phyloP scores from a whole-genome alignment of 1,284 basidiomycete species.

The Tremellales sp. region DNA sequence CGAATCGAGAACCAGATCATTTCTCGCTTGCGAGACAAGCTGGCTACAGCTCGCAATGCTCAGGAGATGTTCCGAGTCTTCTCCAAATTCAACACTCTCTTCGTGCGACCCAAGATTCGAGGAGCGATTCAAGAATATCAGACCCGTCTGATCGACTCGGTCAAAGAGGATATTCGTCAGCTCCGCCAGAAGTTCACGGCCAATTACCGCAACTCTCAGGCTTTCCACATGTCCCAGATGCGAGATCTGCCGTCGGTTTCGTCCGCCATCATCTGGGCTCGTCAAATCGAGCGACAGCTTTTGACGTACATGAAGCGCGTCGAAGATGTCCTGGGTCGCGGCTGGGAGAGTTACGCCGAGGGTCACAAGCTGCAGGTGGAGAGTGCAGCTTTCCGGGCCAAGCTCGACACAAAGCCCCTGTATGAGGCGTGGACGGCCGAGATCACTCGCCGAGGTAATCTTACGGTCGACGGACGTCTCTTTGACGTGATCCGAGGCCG shows the following conservation, averaged over 20 bases:
- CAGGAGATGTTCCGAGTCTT: constrained; percentile 99
- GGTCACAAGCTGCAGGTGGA: constrained; percentile 95
- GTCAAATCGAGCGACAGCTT: constrained; percentile 95
- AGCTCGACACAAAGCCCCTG: constrained; percentile 88
- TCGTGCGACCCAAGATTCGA: constrained; percentile 96
- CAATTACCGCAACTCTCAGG: constrained; percentile 90
- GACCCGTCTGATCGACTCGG: constrained; percentile 93
- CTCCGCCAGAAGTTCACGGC: constrained; percentile 96
- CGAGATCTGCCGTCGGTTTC: constrained; percentile 95
- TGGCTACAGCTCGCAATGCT: constrained; percentile 94
- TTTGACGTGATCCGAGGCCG: constrained; percentile 87
- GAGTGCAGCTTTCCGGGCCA: constrained; percentile 85
- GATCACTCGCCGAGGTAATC: constrained; percentile 72
- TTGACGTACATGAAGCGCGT: constrained; percentile 99
- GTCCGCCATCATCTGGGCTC: constrained; percentile 96
- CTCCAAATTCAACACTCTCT: constrained; percentile 95
- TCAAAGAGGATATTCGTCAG: constrained; percentile 94
- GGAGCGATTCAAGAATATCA: constrained; percentile 99
- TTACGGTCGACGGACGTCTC: constrained; percentile 90
- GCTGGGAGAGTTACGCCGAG: constrained; percentile 98
- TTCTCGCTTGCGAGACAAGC: constrained; percentile 79
- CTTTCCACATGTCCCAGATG: constrained; percentile 97
- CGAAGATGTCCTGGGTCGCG: constrained; percentile 95
- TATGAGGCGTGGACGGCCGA: constrained; percentile 96
- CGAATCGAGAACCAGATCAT: constrained; percentile 99